phyloP scores from a whole-genome alignment of 257 asterid genomes.

The Oldenlandia corymbosa region DNA sequence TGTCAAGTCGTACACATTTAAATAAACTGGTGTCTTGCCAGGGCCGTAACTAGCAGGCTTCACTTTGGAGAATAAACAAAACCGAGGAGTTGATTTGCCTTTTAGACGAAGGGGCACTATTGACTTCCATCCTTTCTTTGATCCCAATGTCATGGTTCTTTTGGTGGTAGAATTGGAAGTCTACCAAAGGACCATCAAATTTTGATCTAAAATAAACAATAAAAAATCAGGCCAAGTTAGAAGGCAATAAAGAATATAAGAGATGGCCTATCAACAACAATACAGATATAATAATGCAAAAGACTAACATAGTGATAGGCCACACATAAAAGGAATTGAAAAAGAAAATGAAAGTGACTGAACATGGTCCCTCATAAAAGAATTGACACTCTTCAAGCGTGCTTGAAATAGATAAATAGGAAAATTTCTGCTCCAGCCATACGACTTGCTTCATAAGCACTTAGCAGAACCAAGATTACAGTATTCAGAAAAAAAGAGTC shows the following conservation, averaged over 20 bases:
- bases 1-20: constrained; percentile 89
- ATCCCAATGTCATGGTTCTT: constrained; percentile 56
- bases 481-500: constrained; percentile 2
- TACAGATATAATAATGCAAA: neutral
- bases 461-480: neutral
- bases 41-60: constrained; percentile 52
- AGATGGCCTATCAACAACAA: neutral
- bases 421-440: constrained; percentile 1
- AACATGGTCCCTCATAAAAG: neutral
- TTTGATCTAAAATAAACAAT: constrained; percentile 38
- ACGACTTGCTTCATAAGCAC: neutral
- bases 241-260: neutral
- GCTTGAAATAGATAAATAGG: neutral
- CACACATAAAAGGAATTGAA: neutral
- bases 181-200: constrained; percentile 28
- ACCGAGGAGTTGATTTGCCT: constrained; percentile 53
- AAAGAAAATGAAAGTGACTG: neutral
- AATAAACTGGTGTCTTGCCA: constrained; percentile 61
- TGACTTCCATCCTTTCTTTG: constrained; percentile 79
- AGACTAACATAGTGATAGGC: neutral
- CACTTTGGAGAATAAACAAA: constrained; percentile 81
- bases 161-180: constrained; percentile 20
- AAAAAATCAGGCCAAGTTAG: constrained; percentile 10
- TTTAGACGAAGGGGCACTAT: constrained; percentile 51
- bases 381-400: neutral